Percentiles rank a stretch among this genome's conserved stretches.
These are phyloP conservation scores for Bipolaris gigantea DNA, from an alignment of 2,329 filamentous ascomycete genomes.

Conservation along the genomic window DNA sequence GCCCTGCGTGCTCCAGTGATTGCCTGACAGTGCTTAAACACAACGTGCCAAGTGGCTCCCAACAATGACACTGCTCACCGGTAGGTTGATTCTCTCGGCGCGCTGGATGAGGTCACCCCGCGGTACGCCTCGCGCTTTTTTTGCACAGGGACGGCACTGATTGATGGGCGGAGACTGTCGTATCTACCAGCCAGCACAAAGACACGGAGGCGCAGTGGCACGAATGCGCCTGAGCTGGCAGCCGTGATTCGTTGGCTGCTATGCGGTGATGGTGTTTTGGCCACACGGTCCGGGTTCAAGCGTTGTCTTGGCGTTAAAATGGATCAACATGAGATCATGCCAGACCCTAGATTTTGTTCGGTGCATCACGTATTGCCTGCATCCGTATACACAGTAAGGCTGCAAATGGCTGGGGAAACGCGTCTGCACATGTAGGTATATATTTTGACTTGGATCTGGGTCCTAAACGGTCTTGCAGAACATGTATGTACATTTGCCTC, in stretches of 20 bases:
- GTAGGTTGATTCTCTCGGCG: slow-evolving; percentile 1
- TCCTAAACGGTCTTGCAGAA: too few species aligned
- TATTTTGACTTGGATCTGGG: background rate
- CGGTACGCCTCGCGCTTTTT: background rate
- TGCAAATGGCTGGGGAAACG: background rate
- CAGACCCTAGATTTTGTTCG: background rate
- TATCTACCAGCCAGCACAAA: background rate
- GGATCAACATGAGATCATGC: slow-evolving; percentile 16
- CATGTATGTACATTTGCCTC: background rate
- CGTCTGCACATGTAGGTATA: background rate
- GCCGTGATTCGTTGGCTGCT: slow-evolving; percentile 6
- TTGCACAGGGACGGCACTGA: background rate
- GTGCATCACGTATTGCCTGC: slow-evolving; percentile 2
- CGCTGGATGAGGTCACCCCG: background rate
- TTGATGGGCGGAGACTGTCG: slow-evolving; percentile 4
- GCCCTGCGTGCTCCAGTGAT: background rate
- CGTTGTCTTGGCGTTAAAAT: slow-evolving; percentile 5
- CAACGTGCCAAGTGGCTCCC: background rate
- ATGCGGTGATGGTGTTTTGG: slow-evolving; percentile 8
- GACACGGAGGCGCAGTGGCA: slow-evolving; percentile 12
- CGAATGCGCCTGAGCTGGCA: slow-evolving; percentile 7
- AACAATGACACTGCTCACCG: background rate
- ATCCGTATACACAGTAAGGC: slow-evolving; percentile 6
- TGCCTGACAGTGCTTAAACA: background rate
- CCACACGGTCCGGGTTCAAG: slow-evolving; percentile 6